These are phyloP conservation scores for Suillus plorans DNA, from an alignment of 768 basidiomycete species.

Conservation along the genomic window DNA sequence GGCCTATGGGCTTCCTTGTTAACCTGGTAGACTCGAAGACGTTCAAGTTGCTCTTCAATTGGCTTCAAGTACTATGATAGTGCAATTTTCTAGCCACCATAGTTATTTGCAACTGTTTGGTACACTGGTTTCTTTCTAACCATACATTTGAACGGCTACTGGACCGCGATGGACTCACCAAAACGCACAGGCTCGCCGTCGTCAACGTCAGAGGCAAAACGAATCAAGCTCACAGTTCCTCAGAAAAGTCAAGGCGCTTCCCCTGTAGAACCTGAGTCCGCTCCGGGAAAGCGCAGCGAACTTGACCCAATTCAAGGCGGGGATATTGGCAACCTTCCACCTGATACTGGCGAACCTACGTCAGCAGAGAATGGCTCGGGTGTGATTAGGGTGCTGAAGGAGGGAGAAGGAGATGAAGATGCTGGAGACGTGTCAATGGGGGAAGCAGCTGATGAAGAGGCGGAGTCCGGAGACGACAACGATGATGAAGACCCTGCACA, in stretches of 20 bases:
- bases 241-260: slow-evolving; percentile 63
- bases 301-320: slow-evolving; percentile 79
- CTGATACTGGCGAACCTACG: slow-evolving; percentile 17
- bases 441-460: slow-evolving; percentile 74
- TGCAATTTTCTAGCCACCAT: not conserved
- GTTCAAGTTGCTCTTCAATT: not conserved
- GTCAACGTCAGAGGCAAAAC: slow-evolving; percentile 54
- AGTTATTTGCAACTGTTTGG: not conserved
- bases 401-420: slow-evolving; percentile 66
- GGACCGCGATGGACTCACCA: slow-evolving; percentile 55
- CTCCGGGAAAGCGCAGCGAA: slow-evolving; percentile 85
- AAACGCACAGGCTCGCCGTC: slow-evolving; percentile 63
- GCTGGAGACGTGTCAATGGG: slow-evolving; percentile 80
- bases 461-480: slow-evolving; percentile 74
- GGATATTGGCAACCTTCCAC: slow-evolving; percentile 74
- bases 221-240: slow-evolving; percentile 55
- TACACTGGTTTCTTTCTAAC: slow-evolving; percentile 4
- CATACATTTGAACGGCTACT: slow-evolving; percentile 18
- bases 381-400: slow-evolving; percentile 41
- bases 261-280: slow-evolving; percentile 75
- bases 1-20: not conserved
- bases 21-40: not conserved
- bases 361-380: slow-evolving; percentile 18
- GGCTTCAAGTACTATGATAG: not conserved
- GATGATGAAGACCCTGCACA: slow-evolving; percentile 87